A percentile compares a stretch with the other conserved stretches of the same genome.
phyloP scores from a whole-genome alignment of 257 asterid genomes.

The Penstemon davidsonii region DNA sequence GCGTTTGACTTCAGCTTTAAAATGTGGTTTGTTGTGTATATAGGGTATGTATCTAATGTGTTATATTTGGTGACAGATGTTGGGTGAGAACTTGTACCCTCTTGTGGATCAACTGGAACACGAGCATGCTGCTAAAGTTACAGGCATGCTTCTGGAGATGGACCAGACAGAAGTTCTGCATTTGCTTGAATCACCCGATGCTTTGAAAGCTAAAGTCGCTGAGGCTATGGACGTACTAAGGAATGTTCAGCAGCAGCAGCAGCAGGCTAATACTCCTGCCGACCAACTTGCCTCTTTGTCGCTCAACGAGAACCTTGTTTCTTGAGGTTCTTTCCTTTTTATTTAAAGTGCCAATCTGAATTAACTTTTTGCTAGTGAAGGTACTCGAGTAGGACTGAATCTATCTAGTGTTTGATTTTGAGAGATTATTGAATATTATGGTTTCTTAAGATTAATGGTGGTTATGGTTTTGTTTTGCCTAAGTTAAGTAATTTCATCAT shows the following conservation, averaged over 20 bases:
- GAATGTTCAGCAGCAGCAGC: conserved; percentile 34
- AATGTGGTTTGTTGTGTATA: neutral
- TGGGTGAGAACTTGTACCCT: conserved; percentile 29
- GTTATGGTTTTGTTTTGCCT: neutral
- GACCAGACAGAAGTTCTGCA: conserved; percentile 60
- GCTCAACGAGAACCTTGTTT: conserved; percentile 41
- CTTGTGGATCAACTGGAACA: conserved; percentile 25
- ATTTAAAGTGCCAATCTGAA: conserved; percentile 5
- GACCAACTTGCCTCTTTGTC: conserved; percentile 51
- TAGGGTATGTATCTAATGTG: neutral
- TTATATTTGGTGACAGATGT: conserved; percentile 16
- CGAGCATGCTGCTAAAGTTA: conserved; percentile 27
- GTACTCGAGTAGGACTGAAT: neutral
- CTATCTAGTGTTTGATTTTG: neutral
- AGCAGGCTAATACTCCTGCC: conserved; percentile 36
- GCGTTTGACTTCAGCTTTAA: neutral
- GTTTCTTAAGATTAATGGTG: neutral
- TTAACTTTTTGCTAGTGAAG: conserved; percentile 16
- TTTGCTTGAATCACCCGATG: conserved; percentile 59
- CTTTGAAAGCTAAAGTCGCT: conserved; percentile 47
- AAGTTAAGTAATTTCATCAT: too few relatives aligned
- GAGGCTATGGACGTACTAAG: conserved; percentile 57
- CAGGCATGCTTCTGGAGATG: conserved; percentile 48
- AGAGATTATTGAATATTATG: neutral
- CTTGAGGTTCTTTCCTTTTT: conserved; percentile 21